A percentile compares a stretch with the other conserved stretches of the same genome.
Evolutionary conservation across 257 asterid species (phyloP).

Genomic region (Solanum dulcamara): DNA sequence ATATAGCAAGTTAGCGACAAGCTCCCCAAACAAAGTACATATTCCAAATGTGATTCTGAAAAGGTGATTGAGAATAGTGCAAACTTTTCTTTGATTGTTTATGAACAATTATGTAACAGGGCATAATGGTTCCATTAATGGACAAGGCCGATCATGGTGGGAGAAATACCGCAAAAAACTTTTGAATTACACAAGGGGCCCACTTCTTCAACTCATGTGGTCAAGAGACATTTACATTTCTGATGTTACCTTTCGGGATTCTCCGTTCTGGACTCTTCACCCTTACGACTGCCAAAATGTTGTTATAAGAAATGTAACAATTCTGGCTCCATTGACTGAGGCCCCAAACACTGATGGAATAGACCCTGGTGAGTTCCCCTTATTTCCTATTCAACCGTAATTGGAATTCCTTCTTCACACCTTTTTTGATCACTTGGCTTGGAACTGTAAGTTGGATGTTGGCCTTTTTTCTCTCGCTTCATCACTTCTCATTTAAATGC

Average conservation of each 20-base stretch:
- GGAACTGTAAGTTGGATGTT: neutral
- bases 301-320: slow-evolving; percentile 58
- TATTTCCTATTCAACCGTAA: neutral
- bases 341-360: slow-evolving; percentile 98
- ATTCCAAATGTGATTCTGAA: neutral
- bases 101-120: slow-evolving; percentile 36
- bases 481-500: neutral
- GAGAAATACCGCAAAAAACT: slow-evolving; percentile 45
- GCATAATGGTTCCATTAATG: slow-evolving; percentile 78
- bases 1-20: neutral
- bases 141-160: slow-evolving; percentile 96
- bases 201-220: slow-evolving; percentile 95
- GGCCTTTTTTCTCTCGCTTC: neutral
- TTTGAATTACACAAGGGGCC: slow-evolving; percentile 80
- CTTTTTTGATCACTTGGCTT: neutral
- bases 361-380: slow-evolving; percentile 64
- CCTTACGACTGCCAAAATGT: slow-evolving; percentile 88
- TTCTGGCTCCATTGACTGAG: slow-evolving; percentile 73
- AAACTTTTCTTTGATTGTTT: slow-evolving; percentile 4
- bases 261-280: slow-evolving; percentile 92
- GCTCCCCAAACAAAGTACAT: neutral
- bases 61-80: neutral
- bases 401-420: neutral
- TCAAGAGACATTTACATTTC: slow-evolving; percentile 71
- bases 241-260: slow-evolving; percentile 68